These are phyloP conservation scores for Rosa rugosa DNA, from an alignment of 306 rosid species.

Conservation along the genomic window DNA sequence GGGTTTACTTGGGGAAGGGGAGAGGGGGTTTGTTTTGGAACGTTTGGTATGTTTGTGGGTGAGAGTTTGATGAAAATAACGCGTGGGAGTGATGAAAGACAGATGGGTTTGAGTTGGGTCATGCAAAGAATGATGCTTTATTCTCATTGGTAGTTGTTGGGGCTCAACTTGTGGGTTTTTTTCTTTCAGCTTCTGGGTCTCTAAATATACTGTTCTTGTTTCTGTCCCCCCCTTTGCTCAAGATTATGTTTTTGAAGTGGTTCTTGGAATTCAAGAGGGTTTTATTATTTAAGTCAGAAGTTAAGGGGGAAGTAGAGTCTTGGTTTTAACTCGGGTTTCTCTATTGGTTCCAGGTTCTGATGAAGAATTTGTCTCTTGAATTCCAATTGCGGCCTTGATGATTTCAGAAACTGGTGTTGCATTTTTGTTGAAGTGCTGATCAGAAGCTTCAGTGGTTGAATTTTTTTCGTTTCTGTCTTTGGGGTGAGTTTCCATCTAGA, in stretches of 20 bases:
- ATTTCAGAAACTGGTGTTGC: constrained; percentile 28
- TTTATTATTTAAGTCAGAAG: constrained; percentile 16
- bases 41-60: constrained; percentile 27
- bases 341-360: constrained; percentile 6
- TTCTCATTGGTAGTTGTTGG: constrained; percentile 18
- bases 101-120: constrained; percentile 35
- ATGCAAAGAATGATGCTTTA: constrained; percentile 26
- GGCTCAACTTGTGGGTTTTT: not conserved
- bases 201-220: constrained; percentile 21
- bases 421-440: not conserved
- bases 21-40: constrained; percentile 14
- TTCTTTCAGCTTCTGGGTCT: constrained; percentile 31
- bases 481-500: constrained; percentile 25
- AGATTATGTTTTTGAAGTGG: too few species aligned
- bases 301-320: constrained; percentile 23
- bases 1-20: constrained; percentile 17
- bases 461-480: constrained; percentile 16
- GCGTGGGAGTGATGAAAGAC: constrained; percentile 30
- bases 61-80: constrained; percentile 23
- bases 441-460: constrained; percentile 18
- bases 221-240: not conserved
- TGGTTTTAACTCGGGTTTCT: constrained; percentile 14
- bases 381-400: constrained; percentile 23
- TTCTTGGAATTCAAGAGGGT: constrained; percentile 3
- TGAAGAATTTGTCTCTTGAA: constrained; percentile 22